A percentile compares a stretch with the other conserved stretches of the same genome.
phyloP scores from a whole-genome alignment of 768 basidiomycete species.

The Kwoniella sp. region DNA sequence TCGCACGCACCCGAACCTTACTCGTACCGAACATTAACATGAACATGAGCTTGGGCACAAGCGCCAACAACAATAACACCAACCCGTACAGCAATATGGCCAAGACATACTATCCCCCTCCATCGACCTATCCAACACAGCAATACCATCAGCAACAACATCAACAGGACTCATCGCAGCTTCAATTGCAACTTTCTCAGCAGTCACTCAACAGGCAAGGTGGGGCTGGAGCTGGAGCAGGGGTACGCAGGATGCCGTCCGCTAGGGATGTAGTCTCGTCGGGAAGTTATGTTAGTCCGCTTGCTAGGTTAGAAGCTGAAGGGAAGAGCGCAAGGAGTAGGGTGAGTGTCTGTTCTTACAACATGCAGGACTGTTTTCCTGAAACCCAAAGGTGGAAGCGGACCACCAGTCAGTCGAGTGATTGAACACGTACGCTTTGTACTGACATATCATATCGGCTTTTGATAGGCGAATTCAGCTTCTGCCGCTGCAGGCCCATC shows the following conservation, averaged over 20 bases:
- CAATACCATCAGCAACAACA: constrained; percentile 3
- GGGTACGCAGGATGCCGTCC: constrained; percentile 13
- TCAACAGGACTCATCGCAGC: not conserved
- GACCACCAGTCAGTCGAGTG: too few species aligned
- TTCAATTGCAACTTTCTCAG: not conserved
- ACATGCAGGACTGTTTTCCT: not conserved
- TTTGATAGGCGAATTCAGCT: constrained; percentile 16
- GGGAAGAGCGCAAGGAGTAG: constrained; percentile 21
- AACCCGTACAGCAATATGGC: not conserved
- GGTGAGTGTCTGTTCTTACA: constrained; percentile 7
- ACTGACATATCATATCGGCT: not conserved
- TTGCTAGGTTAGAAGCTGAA: constrained; percentile 24
- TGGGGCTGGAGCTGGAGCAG: not conserved
- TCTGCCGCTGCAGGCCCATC: constrained; percentile 1
- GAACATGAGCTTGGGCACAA: not conserved
- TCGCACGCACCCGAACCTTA: too few species aligned
- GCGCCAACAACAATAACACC: too few species aligned
- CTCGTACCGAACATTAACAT: not conserved
- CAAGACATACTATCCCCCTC: not conserved
- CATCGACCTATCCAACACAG: not conserved
- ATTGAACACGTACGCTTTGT: too few species aligned
- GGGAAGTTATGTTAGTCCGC: constrained; percentile 28
- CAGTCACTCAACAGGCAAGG: not conserved
- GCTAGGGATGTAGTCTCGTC: constrained; percentile 19
- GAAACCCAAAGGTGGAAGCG: not conserved